phyloP scores from a whole-genome alignment of 2,329 filamentous ascomycete species.

The Rhynchosporium graminicola region DNA sequence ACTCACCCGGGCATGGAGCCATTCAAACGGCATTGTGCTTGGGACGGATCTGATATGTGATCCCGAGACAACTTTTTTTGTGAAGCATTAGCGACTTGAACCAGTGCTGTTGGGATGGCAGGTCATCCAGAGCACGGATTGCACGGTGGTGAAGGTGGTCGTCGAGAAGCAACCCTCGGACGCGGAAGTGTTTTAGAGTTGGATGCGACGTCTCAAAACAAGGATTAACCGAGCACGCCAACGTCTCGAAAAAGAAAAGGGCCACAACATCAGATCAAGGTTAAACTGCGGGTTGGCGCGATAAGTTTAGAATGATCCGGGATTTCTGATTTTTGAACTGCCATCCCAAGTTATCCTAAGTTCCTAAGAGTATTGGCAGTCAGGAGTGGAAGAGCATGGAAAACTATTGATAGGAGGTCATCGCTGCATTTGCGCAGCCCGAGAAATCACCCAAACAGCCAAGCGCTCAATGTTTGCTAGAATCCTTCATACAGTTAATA shows the following conservation, averaged over 20 bases:
- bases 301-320: conserved; percentile 23
- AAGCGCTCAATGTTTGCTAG: conserved; percentile 8
- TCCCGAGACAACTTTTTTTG: conserved; percentile 21
- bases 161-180: conserved; percentile 32
- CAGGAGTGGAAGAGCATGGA: conserved; percentile 1
- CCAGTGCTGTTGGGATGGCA: background rate
- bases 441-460: conserved; percentile 12
- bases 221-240: conserved; percentile 27
- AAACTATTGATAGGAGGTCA: background rate
- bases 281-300: conserved; percentile 1
- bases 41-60: conserved; percentile 27
- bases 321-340: conserved; percentile 25
- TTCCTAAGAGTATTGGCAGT: conserved; percentile 7
- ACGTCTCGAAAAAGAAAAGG: conserved; percentile 27
- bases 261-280: conserved; percentile 22
- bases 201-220: conserved; percentile 38
- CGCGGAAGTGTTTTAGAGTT: conserved; percentile 33
- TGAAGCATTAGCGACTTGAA: conserved; percentile 9
- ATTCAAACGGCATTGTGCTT: conserved; percentile 33
- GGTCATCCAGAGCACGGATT: conserved; percentile 25
- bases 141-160: conserved; percentile 21
- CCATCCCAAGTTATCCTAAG: conserved; percentile 20
- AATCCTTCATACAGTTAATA: background rate
- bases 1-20: conserved; percentile 32
- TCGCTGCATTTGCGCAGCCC: conserved; percentile 6